Percentiles rank a stretch among this genome's conserved stretches.
Evolutionary conservation across 495 filamentous ascomycete genomes (phyloP).

Genomic region (Trypethelium eluteriae): DNA sequence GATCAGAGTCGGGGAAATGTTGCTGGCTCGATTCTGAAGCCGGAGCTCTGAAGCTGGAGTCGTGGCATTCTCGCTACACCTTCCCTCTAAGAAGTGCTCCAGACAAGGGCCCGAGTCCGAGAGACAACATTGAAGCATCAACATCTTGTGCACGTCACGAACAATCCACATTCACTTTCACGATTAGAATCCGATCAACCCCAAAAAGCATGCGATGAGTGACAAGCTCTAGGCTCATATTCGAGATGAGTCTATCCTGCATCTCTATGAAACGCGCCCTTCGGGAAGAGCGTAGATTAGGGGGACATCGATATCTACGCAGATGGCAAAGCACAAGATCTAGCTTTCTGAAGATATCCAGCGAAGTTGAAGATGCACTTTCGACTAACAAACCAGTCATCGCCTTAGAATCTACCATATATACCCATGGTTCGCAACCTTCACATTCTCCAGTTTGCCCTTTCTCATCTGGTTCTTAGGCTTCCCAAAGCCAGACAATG

Average conservation of each 20-base stretch:
- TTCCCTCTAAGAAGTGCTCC: not conserved
- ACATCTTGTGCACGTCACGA: no score
- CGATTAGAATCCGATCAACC: no score
- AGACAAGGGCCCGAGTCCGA: no score
- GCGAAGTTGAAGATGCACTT: constrained; percentile 73
- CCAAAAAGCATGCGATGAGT: no score
- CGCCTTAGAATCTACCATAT: constrained; percentile 87
- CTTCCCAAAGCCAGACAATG: constrained; percentile 75
- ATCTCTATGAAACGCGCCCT: not conserved
- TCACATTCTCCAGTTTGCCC: not conserved
- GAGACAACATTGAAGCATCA: no score
- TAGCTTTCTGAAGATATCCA: constrained; percentile 61
- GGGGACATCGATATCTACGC: not conserved
- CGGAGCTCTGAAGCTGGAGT: constrained; percentile 10
- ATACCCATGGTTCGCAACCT: constrained; percentile 57
- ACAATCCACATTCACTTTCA: no score
- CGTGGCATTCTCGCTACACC: constrained; percentile 6
- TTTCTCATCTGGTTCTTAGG: constrained; percentile 47
- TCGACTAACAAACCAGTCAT: constrained; percentile 66
- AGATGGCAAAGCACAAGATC: constrained; percentile 33
- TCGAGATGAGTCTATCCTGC: not conserved
- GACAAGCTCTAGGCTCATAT: not conserved
- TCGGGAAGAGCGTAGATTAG: not conserved
- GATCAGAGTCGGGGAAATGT: not conserved
- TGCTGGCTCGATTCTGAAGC: not conserved